Evolutionary conservation across 305 asterid species (phyloP), one percentile per base, ranked within the genome.

Genomic region (Rubia tinctorum): DNA sequence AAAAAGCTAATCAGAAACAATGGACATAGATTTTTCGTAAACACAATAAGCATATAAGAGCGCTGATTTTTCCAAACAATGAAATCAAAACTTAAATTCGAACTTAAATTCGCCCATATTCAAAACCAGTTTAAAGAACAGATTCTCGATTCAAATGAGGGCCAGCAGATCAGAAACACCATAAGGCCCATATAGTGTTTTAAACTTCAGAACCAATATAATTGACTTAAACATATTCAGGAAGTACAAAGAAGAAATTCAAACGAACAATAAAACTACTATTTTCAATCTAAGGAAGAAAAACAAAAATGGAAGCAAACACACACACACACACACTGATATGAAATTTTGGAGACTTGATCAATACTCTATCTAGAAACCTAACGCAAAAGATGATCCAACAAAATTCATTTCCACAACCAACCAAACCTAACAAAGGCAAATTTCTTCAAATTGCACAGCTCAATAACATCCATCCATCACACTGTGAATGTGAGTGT

Each of bases 401-500:
- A 22, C 51, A 40, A 65, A 70, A 65, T 67, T 30, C 1, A 68
- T 30, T 30, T 30, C 34, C 34, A 30, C 34, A 30, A 30, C 1
- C 34, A 30, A 30, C 34, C 34, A 27, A 7, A 75, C 53, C 75
- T 58, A 59, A 23, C 61, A 56, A 61, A 10, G 15, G 64, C 45
- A 67, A 18, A 47, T 34, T 10, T 44, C 66, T 62, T 42, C 25
- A 67, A 73, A 27, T 69, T 71, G 37, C 76, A 56, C 15, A 59
- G 30, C 63, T 20, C 65, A 64, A 73, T 11, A 47, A 4, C 9
- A 49, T 65, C 77, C 84, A 70, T 78, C 67, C 74, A 76, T 67
- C 82, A 78, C 89, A 88, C 81, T 85, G 74, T 45, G 39, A 65
- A 30, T 49, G 18, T 2, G 75, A 49, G 55, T 58, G 82, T 87